Conservation (phyloP, 148 eudicot species). For the Amaranthus cruentus region DNA sequence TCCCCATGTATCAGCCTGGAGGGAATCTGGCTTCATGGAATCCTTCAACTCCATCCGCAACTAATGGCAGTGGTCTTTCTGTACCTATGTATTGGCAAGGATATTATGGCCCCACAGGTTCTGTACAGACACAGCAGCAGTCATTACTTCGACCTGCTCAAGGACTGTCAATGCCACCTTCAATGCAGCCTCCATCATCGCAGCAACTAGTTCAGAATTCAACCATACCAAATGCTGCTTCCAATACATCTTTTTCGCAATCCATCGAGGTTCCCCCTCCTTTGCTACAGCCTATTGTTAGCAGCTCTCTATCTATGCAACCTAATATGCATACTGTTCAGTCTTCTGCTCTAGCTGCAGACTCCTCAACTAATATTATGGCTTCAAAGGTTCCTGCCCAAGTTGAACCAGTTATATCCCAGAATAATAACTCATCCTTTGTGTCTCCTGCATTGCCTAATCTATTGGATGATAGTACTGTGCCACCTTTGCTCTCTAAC, state of each 20-base stretch:
- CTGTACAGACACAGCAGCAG: constrained; percentile 34
- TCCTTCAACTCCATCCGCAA: constrained; percentile 34
- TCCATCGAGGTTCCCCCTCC: constrained; percentile 32
- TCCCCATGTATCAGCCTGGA: constrained; percentile 38
- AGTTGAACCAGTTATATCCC: constrained; percentile 22
- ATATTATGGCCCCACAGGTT: constrained; percentile 37
- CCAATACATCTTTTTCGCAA: constrained; percentile 28
- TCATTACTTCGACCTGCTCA: constrained; percentile 30
- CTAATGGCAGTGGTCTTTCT: constrained; percentile 32
- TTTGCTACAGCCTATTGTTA: constrained; percentile 32
- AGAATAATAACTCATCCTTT: constrained; percentile 25
- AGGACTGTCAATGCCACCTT: constrained; percentile 29
- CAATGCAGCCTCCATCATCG: constrained; percentile 26
- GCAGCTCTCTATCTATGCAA: constrained; percentile 25
- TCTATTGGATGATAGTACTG: constrained; percentile 26
- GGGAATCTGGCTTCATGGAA: constrained; percentile 31
- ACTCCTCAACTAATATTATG: constrained; percentile 23
- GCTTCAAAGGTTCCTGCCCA: constrained; percentile 32
- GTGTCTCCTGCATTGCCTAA: constrained; percentile 29
- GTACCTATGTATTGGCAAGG: constrained; percentile 44
- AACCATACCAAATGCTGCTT: constrained; percentile 21
- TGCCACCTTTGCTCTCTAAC: constrained; percentile 21
- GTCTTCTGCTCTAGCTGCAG: constrained; percentile 19
- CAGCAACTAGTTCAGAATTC: constrained; percentile 34
- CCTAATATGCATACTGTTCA: constrained; percentile 30